phyloP scores from a whole-genome alignment of 2,329 filamentous ascomycete species.

The Rachicladosporium sp. region DNA sequence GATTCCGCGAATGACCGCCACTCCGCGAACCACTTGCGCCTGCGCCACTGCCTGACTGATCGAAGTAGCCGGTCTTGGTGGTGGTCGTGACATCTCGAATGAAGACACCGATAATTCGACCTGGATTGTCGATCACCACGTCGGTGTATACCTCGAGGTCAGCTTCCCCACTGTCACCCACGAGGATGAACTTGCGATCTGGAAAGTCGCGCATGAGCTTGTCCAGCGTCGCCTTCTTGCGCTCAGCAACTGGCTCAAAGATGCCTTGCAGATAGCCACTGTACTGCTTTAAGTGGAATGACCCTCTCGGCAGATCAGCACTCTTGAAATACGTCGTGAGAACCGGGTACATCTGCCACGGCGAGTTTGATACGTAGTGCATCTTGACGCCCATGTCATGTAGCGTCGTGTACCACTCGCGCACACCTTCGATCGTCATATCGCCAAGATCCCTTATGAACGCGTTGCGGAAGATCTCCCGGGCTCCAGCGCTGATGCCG shows the following conservation, averaged over 20 bases:
- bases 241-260: slow-evolving; percentile 90
- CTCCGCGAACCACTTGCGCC: slow-evolving; percentile 17
- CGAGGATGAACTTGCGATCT: slow-evolving; percentile 73
- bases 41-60: slow-evolving; percentile 35
- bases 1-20: slow-evolving; percentile 18
- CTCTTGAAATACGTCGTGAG: slow-evolving; percentile 73
- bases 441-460: slow-evolving; percentile 79
- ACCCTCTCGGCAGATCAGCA: slow-evolving; percentile 71
- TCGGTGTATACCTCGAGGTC: slow-evolving; percentile 97
- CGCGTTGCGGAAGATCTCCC: slow-evolving; percentile 92
- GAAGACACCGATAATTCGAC: slow-evolving; percentile 73
- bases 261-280: slow-evolving; percentile 95
- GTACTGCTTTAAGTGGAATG: slow-evolving; percentile 92
- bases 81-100: slow-evolving; percentile 90
- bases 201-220: slow-evolving; percentile 83
- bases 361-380: slow-evolving; percentile 98
- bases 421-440: slow-evolving; percentile 73
- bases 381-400: slow-evolving; percentile 70
- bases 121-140: slow-evolving; percentile 71
- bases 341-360: slow-evolving; percentile 92
- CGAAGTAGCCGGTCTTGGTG: slow-evolving; percentile 59
- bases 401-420: slow-evolving; percentile 75
- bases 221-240: slow-evolving; percentile 80
- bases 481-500: slow-evolving; percentile 72
- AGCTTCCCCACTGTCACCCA: slow-evolving; percentile 92